Evolutionary conservation across 305 asterid genomes (phyloP).

Genomic region (Coffea humblotiana): DNA sequence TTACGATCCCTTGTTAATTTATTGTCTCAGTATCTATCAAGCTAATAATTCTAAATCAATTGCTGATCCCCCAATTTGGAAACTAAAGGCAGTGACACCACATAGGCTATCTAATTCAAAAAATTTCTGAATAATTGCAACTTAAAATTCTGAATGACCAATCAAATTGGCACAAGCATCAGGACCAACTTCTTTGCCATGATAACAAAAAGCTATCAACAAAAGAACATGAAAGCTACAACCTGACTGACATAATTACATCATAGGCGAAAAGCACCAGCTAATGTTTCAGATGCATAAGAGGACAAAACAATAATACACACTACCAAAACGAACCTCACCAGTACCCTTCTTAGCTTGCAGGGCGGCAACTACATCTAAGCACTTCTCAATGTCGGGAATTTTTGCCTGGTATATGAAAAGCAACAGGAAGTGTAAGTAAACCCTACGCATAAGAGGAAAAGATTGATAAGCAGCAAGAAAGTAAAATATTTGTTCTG

Average conservation of each 20-base stretch:
- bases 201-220: not conserved
- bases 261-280: not conserved
- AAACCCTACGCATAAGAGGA: slow-evolving; percentile 1
- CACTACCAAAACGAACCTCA: slow-evolving; percentile 69
- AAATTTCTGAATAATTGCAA: not conserved
- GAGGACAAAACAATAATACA: slow-evolving; percentile 12
- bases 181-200: not conserved
- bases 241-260: not conserved
- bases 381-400: slow-evolving; percentile 94
- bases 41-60: not conserved
- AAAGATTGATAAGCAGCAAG: slow-evolving; percentile 7
- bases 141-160: not conserved
- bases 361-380: slow-evolving; percentile 77
- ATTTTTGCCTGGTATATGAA: slow-evolving; percentile 68
- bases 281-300: slow-evolving; percentile 4
- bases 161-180: not conserved
- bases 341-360: slow-evolving; percentile 80
- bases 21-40: not conserved
- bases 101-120: not conserved
- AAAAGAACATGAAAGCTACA: not conserved
- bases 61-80: not conserved
- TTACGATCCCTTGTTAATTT: not conserved
- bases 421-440: slow-evolving; percentile 15
- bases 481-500: not conserved
- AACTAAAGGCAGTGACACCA: not conserved